Evolutionary conservation across 163 green algal species (phyloP).

Genomic region (Scenedesmus sp.): DNA sequence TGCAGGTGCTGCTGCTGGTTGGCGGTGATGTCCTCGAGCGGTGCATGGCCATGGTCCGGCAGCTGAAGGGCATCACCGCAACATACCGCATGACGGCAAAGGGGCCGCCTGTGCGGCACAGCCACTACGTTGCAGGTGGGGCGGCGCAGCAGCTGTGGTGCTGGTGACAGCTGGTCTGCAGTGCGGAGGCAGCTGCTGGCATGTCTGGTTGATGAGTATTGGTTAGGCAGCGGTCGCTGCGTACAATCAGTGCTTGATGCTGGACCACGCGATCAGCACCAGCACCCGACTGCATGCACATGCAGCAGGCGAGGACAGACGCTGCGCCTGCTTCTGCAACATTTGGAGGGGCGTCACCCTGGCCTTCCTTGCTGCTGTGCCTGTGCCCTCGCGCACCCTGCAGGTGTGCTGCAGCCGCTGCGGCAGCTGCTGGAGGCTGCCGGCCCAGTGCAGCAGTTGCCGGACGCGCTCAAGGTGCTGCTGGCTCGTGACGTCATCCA

Average conservation of each 20-base stretch:
- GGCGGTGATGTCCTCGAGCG: conserved; percentile 70
- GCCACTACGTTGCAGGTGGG: conserved; percentile 84
- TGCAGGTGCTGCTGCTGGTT: conserved; percentile 52
- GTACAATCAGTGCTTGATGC: too few relatives aligned
- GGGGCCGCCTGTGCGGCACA: conserved; percentile 81
- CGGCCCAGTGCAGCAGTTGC: conserved; percentile 41
- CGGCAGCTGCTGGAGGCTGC: conserved; percentile 62
- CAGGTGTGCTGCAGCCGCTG: conserved; percentile 77
- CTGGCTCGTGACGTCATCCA: conserved; percentile 47
- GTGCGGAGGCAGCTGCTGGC: neutral
- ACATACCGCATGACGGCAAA: conserved; percentile 95
- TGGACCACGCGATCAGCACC: too few relatives aligned
- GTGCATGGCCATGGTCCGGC: conserved; percentile 84
- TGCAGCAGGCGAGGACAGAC: too few relatives aligned
- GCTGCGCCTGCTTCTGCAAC: too few relatives aligned
- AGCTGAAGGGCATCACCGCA: conserved; percentile 94
- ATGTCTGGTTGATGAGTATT: neutral
- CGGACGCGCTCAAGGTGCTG: conserved; percentile 10
- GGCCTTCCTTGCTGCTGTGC: neutral
- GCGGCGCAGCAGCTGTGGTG: neutral
- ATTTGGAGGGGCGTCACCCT: neutral
- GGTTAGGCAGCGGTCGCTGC: too few relatives aligned
- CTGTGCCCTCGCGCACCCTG: neutral
- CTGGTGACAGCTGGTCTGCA: neutral
- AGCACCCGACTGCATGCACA: too few relatives aligned